Conservation (phyloP, 768 basidiomycete genomes). For the Clavaria fumosa region DNA sequence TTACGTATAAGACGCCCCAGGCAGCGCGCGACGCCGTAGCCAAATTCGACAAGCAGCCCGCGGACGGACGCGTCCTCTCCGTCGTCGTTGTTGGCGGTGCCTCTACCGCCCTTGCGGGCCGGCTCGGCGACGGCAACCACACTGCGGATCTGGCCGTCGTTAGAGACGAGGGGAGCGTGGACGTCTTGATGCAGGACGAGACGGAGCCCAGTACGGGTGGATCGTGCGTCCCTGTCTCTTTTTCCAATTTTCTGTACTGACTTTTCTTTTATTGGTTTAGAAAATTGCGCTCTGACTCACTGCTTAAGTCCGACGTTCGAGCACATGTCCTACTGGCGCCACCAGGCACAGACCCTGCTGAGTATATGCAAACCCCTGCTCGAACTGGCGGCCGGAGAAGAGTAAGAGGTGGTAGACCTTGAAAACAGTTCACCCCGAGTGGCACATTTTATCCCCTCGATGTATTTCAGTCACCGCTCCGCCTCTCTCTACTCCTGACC, state of each 20-base stretch:
- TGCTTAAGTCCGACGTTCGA: slow-evolving; percentile 46
- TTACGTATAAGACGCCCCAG: slow-evolving; percentile 52
- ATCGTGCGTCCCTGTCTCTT: slow-evolving; percentile 13
- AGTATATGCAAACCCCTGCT: slow-evolving; percentile 26
- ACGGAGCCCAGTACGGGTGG: slow-evolving; percentile 38
- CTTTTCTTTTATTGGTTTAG: slow-evolving; percentile 21
- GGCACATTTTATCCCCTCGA: no score
- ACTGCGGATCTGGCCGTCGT: slow-evolving; percentile 38
- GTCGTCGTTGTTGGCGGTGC: slow-evolving; percentile 46
- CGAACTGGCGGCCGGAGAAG: not conserved
- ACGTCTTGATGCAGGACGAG: slow-evolving; percentile 41
- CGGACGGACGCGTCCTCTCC: slow-evolving; percentile 61
- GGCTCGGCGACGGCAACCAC: slow-evolving; percentile 24
- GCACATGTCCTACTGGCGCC: slow-evolving; percentile 55
- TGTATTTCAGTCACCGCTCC: no score
- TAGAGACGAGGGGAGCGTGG: slow-evolving; percentile 37
- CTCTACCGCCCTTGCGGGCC: slow-evolving; percentile 37
- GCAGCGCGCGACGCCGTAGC: slow-evolving; percentile 53
- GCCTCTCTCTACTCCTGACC: no score
- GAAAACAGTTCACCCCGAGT: no score
- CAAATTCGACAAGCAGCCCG: slow-evolving; percentile 68
- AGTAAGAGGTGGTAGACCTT: not conserved
- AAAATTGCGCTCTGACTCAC: slow-evolving; percentile 75
- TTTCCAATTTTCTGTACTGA: not conserved
- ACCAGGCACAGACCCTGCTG: slow-evolving; percentile 43